phyloP scores from a whole-genome alignment of 768 basidiomycete genomes.

The Xanthoconium purpureum region DNA sequence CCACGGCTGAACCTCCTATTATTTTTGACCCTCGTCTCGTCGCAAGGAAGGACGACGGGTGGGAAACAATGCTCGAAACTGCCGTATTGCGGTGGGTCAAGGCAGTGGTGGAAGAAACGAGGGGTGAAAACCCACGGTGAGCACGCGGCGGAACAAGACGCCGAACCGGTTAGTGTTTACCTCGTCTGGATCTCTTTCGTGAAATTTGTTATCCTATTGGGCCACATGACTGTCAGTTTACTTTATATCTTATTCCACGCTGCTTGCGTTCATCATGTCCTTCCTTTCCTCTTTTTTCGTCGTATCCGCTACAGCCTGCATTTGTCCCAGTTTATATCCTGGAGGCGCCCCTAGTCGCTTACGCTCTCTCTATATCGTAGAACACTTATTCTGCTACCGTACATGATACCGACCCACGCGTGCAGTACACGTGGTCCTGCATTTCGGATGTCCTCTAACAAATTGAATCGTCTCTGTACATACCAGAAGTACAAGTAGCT shows the following conservation, averaged over 20 bases:
- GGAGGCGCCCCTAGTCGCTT: neutral
- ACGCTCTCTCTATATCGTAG: conserved; percentile 5
- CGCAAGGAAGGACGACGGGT: conserved; percentile 71
- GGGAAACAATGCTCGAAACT: conserved; percentile 75
- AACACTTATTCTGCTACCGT: conserved; percentile 13
- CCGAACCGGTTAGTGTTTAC: neutral
- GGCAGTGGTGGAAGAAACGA: conserved; percentile 65
- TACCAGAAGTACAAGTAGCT: conserved; percentile 6
- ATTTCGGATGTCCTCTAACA: neutral
- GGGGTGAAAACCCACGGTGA: conserved; percentile 35
- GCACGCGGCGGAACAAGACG: neutral
- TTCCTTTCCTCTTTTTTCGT: neutral
- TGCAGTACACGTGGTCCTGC: neutral
- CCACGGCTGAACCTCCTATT: conserved; percentile 45
- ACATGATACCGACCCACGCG: conserved; percentile 10
- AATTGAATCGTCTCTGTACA: conserved; percentile 2
- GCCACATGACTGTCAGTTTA: conserved; percentile 7
- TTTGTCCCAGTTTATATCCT: conserved; percentile 3
- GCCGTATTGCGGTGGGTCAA: conserved; percentile 64
- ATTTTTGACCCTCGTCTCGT: conserved; percentile 72
- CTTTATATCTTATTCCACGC: conserved; percentile 10
- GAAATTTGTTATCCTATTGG: conserved; percentile 5
- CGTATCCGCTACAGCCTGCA: neutral
- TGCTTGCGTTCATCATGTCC: neutral
- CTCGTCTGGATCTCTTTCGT: conserved; percentile 2